These are phyloP conservation scores for Phialemoniopsis sp. DNA, from an alignment of 2,329 filamentous ascomycete genomes.

Conservation along the genomic window DNA sequence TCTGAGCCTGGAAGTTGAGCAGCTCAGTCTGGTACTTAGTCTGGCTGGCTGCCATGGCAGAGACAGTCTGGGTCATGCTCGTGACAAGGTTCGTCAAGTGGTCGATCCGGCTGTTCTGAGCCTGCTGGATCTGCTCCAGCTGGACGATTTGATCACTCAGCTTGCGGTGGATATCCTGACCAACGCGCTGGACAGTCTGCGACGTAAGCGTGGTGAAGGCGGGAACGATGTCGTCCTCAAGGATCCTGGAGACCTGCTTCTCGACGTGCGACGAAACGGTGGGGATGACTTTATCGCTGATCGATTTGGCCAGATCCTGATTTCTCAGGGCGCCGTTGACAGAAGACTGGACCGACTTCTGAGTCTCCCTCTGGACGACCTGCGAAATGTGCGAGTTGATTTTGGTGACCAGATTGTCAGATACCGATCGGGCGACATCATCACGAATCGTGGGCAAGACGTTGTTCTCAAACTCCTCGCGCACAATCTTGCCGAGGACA, in stretches of 20 bases:
- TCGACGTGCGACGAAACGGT: constrained; percentile 67
- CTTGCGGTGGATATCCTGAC: constrained; percentile 64
- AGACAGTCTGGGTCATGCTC: constrained; percentile 64
- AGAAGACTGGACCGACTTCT: constrained; percentile 62
- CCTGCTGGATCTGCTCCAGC: constrained; percentile 45
- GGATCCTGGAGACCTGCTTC: constrained; percentile 56
- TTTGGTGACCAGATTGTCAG: constrained; percentile 66
- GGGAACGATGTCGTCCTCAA: constrained; percentile 63
- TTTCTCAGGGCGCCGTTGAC: constrained; percentile 67
- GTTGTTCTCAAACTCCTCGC: constrained; percentile 67
- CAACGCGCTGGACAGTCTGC: constrained; percentile 63
- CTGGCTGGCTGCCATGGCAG: constrained; percentile 65
- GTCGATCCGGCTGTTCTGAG: constrained; percentile 63
- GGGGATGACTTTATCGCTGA: constrained; percentile 68
- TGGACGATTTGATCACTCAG: constrained; percentile 46
- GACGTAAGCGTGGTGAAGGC: constrained; percentile 61
- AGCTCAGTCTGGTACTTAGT: constrained; percentile 63
- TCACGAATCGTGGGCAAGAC: constrained; percentile 73
- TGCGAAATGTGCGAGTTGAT: constrained; percentile 64
- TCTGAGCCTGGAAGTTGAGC: constrained; percentile 42
- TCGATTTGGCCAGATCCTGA: constrained; percentile 65
- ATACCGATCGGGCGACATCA: constrained; percentile 62
- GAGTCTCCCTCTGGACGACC: constrained; percentile 68
- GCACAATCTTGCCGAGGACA: constrained; percentile 72
- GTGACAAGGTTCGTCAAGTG: constrained; percentile 65